Percentiles rank a stretch among this genome's conserved stretches.
These are phyloP conservation scores for Fusarium proliferatum DNA, from an alignment of 2,329 filamentous ascomycete species.

Conservation along the genomic window DNA sequence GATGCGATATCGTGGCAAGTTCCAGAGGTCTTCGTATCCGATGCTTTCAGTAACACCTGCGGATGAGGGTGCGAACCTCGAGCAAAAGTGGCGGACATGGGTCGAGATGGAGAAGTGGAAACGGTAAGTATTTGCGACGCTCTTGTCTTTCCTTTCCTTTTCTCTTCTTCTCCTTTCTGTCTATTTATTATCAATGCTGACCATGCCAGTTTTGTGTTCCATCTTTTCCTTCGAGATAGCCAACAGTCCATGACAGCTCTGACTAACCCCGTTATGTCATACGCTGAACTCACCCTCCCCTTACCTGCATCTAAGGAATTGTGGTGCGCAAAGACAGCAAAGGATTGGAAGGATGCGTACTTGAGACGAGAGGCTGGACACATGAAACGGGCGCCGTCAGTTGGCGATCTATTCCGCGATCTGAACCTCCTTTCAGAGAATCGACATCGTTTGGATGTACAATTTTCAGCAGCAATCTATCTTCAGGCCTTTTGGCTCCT, in stretches of 20 bases:
- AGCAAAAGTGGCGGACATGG: constrained; percentile 75
- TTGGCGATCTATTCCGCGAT: constrained; percentile 68
- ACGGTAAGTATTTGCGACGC: constrained; percentile 52
- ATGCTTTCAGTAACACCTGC: constrained; percentile 61
- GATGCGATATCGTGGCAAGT: constrained; percentile 67
- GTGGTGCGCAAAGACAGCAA: constrained; percentile 73
- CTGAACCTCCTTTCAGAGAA: constrained; percentile 62
- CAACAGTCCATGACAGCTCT: constrained; percentile 75
- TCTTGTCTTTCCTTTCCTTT: not conserved
- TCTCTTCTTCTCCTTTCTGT: not conserved
- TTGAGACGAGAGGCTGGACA: constrained; percentile 55
- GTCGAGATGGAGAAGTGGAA: constrained; percentile 74
- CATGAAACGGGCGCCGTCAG: constrained; percentile 59
- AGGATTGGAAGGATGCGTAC: constrained; percentile 72
- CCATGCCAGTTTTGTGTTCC: constrained; percentile 66
- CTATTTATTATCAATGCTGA: constrained; percentile 12
- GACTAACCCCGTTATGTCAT: constrained; percentile 73
- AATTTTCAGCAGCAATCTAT: constrained; percentile 68
- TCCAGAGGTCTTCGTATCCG: constrained; percentile 66
- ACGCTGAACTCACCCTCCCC: constrained; percentile 74
- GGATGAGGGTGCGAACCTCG: constrained; percentile 67
- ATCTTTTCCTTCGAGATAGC: constrained; percentile 72
- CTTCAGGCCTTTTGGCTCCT: constrained; percentile 74
- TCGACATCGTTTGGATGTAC: constrained; percentile 64
- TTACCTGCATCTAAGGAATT: constrained; percentile 70